Conservation (phyloP, 805 yeast species). For the Lachancea meyersii region DNA sequence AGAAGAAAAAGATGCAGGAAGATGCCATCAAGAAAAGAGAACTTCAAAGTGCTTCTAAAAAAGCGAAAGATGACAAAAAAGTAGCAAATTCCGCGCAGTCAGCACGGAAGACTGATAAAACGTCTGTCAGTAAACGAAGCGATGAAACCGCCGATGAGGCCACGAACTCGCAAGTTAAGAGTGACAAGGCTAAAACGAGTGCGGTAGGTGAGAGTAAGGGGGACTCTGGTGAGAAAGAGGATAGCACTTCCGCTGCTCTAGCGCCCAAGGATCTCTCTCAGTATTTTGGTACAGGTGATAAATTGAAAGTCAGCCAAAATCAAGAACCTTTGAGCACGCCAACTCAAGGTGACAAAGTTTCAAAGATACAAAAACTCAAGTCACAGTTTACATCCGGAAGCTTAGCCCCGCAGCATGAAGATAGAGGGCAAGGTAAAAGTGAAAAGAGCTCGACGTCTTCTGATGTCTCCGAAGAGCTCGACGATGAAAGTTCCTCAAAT, state of each 20-base stretch:
- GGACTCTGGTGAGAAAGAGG: neutral
- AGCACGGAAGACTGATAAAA: neutral
- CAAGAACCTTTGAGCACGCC: neutral
- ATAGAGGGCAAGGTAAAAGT: neutral
- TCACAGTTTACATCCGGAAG: slow-evolving; percentile 6
- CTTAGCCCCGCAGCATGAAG: neutral
- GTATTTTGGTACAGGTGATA: slow-evolving; percentile 6
- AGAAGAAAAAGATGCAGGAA: slow-evolving; percentile 10
- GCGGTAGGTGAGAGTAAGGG: neutral
- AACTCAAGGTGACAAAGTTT: neutral
- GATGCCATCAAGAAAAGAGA: slow-evolving; percentile 8
- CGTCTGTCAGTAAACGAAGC: neutral
- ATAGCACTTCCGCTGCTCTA: neutral
- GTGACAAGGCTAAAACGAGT: too few relatives aligned
- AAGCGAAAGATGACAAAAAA: neutral
- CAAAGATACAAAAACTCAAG: slow-evolving; percentile 8
- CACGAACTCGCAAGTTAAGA: too few relatives aligned
- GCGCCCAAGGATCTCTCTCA: slow-evolving; percentile 5
- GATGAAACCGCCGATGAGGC: neutral
- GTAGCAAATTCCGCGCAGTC: neutral
- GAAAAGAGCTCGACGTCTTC: neutral
- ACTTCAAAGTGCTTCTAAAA: slow-evolving; percentile 1
- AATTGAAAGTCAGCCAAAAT: neutral
- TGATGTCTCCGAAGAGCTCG: slow-evolving; percentile 35
- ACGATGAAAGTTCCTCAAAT: slow-evolving; percentile 25